phyloP scores from a whole-genome alignment of 345 rosid genomes.

The Rhizophora mangle region DNA sequence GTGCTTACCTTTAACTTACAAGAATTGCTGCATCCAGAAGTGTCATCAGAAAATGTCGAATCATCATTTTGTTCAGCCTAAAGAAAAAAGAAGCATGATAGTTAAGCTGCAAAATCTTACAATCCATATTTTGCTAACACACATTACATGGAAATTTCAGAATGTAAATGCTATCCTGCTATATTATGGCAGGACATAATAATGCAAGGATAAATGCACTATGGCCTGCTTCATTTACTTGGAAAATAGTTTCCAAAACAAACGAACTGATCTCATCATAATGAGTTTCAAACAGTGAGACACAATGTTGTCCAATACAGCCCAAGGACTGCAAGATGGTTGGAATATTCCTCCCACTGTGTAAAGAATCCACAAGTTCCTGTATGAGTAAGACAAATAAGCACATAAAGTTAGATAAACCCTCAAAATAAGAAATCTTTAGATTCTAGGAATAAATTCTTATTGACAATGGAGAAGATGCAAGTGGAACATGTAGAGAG shows the following conservation, averaged over 20 bases:
- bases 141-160: constrained; percentile 12
- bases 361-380: constrained; percentile 65
- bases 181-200: constrained; percentile 18
- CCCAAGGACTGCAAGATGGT: constrained; percentile 90
- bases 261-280: constrained; percentile 52
- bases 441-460: not conserved
- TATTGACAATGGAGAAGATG: no score
- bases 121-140: not conserved
- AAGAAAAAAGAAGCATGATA: constrained; percentile 22
- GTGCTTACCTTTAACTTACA: constrained; percentile 69
- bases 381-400: constrained; percentile 20
- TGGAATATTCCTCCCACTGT: constrained; percentile 53
- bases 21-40: constrained; percentile 40
- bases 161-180: constrained; percentile 10
- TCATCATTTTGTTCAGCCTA: constrained; percentile 47
- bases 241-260: constrained; percentile 40
- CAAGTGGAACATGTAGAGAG: not conserved
- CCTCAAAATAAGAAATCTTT: not conserved
- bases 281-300: constrained; percentile 50
- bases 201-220: constrained; percentile 10
- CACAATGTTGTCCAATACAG: constrained; percentile 66
- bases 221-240: constrained; percentile 47
- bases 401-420: not conserved
- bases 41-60: constrained; percentile 35
- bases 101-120: constrained; percentile 14